phyloP scores from a whole-genome alignment of 192 early-diverging fungal genomes.

The Coemansia sp. region DNA sequence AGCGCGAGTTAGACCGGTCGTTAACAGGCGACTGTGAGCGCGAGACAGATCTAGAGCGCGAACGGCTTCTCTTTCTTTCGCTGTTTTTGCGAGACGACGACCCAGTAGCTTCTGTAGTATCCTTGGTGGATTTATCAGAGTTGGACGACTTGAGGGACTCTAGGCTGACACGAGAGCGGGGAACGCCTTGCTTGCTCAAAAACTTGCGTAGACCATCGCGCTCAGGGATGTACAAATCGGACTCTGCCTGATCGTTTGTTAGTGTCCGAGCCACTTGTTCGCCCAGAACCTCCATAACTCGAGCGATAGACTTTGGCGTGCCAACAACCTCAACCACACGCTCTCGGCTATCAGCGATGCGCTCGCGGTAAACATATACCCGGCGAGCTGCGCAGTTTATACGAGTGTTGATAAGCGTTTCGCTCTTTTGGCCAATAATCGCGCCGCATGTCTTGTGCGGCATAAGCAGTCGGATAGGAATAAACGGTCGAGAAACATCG shows the following conservation, averaged over 20 bases:
- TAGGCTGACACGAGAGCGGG: constrained; percentile 32
- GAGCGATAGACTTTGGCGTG: constrained; percentile 36
- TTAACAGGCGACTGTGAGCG: constrained; percentile 24
- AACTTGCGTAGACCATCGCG: constrained; percentile 53
- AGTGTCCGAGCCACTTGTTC: constrained; percentile 46
- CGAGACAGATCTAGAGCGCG: constrained; percentile 14
- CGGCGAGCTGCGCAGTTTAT: constrained; percentile 45
- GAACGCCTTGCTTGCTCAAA: constrained; percentile 50
- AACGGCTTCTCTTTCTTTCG: constrained; percentile 19
- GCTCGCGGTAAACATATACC: constrained; percentile 56
- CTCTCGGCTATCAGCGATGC: constrained; percentile 54
- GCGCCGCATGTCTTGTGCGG: constrained; percentile 56
- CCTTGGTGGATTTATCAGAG: constrained; percentile 11
- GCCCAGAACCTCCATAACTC: constrained; percentile 43
- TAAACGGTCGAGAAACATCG: constrained; percentile 45
- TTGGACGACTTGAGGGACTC: constrained; percentile 35
- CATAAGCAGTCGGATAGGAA: constrained; percentile 49
- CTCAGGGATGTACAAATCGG: constrained; percentile 44
- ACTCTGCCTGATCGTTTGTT: constrained; percentile 46
- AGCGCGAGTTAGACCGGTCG: constrained; percentile 16
- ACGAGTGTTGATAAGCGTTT: constrained; percentile 54
- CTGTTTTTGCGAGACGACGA: constrained; percentile 7
- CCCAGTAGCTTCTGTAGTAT: background rate
- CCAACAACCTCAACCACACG: constrained; percentile 54
- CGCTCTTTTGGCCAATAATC: constrained; percentile 54